phyloP scores from a whole-genome alignment of 495 filamentous ascomycete genomes.

The Aspergillus bertholletiae region DNA sequence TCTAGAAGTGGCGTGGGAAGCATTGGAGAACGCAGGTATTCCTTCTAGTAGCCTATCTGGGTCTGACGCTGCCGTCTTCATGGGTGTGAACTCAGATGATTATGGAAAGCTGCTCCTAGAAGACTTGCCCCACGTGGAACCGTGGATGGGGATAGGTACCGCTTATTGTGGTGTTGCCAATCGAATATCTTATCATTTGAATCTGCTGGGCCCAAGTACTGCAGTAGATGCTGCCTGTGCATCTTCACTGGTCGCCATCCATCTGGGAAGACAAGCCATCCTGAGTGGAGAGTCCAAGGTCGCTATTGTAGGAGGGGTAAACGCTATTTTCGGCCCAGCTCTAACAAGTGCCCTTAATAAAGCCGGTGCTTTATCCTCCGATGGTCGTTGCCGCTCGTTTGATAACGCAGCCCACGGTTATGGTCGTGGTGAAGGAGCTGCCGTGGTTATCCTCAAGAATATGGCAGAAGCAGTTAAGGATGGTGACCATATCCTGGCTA shows the following conservation, averaged over 20 bases:
- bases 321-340: conserved; percentile 19
- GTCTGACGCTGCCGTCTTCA: conserved; percentile 26
- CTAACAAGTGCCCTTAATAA: conserved; percentile 20
- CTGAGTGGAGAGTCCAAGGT: conserved; percentile 8
- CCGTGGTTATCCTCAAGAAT: conserved; percentile 29
- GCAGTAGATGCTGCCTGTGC: conserved; percentile 34
- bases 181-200: conserved; percentile 30
- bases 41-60: conserved; percentile 14
- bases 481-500: conserved; percentile 30
- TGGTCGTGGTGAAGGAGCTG: conserved; percentile 32
- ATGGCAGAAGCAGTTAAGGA: conserved; percentile 24
- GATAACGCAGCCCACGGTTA: conserved; percentile 31
- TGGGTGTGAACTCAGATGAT: conserved; percentile 32
- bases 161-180: conserved; percentile 26
- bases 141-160: conserved; percentile 31
- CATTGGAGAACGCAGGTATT: conserved; percentile 27
- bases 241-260: conserved; percentile 22
- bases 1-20: conserved; percentile 56
- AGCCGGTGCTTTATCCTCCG: conserved; percentile 25
- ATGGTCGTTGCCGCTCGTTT: conserved; percentile 30
- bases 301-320: conserved; percentile 26
- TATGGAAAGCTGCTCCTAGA: conserved; percentile 32
- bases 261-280: conserved; percentile 8
- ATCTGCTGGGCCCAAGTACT: conserved; percentile 25
- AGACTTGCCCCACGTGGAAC: conserved; percentile 29